Evolutionary conservation across 164 flowering plant species (phyloP).

Genomic region (Vitis riparia): DNA sequence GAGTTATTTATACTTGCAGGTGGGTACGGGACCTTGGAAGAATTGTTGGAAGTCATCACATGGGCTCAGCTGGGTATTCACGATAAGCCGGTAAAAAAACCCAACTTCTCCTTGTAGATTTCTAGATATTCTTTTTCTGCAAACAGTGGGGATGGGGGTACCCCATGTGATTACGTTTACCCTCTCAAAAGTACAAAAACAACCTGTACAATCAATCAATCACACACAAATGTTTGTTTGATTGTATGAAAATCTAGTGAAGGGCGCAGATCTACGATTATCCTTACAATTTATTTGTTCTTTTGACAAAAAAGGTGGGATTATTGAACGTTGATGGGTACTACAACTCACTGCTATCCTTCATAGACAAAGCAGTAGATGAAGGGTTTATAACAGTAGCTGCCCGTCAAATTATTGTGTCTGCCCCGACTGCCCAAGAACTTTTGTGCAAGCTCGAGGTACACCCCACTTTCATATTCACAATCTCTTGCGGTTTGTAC

Average conservation of each 20-base stretch:
- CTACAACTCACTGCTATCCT: constrained; percentile 68
- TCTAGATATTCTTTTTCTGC: too few species aligned
- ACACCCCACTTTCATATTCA: background rate
- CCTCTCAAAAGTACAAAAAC: too few species aligned
- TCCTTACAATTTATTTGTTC: background rate
- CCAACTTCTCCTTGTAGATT: too few species aligned
- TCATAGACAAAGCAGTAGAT: constrained; percentile 83
- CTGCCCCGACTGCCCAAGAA: constrained; percentile 72
- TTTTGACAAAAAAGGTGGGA: constrained; percentile 47
- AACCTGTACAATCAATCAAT: too few species aligned
- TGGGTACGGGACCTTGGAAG: constrained; percentile 77
- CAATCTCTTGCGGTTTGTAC: background rate
- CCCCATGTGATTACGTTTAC: too few species aligned
- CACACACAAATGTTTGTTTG: too few species aligned
- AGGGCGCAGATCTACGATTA: too few species aligned
- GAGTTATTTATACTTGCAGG: constrained; percentile 23
- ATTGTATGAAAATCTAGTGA: too few species aligned
- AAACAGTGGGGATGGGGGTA: too few species aligned
- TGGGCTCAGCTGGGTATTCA: constrained; percentile 84
- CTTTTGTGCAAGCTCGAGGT: constrained; percentile 79
- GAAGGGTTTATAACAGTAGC: constrained; percentile 74
- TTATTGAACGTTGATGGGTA: constrained; percentile 83
- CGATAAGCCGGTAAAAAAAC: constrained; percentile 26
- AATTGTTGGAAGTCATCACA: constrained; percentile 71
- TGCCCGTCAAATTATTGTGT: constrained; percentile 76